These are phyloP conservation scores for Keithomyces neogunnii DNA, from an alignment of 2,329 filamentous ascomycete species.

Conservation along the genomic window DNA sequence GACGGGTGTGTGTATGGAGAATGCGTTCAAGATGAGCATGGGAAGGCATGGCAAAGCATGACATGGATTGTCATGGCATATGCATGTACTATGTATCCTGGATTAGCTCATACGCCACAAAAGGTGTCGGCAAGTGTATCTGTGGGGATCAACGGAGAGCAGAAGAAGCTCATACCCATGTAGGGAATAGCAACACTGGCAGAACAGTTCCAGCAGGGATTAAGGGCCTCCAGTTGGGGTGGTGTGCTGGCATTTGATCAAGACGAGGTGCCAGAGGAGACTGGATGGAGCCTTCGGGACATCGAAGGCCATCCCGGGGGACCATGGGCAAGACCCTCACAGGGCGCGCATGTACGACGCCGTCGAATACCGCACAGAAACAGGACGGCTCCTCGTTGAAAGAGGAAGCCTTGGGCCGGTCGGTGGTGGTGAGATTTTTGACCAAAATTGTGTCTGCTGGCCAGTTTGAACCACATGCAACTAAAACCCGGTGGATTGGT, in stretches of 20 bases:
- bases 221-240: not conserved
- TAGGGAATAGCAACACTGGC: not conserved
- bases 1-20: not conserved
- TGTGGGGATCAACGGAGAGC: not conserved
- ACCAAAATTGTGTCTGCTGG: not conserved
- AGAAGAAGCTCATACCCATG: not conserved
- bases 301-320: no score
- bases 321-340: no score
- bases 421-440: not conserved
- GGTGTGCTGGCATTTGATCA: not conserved
- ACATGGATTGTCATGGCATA: not conserved
- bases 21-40: not conserved
- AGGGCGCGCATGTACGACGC: not conserved
- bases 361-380: not conserved
- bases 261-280: not conserved
- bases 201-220: not conserved
- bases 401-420: not conserved
- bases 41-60: no score
- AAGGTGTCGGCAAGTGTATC: not conserved
- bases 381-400: not conserved
- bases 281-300: no score
- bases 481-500: not conserved
- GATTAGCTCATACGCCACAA: conserved; percentile 3
- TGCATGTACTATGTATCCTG: not conserved
- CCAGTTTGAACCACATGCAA: not conserved